phyloP scores from a whole-genome alignment of 805 yeast species.

The Nakazawaea anatomiae region DNA sequence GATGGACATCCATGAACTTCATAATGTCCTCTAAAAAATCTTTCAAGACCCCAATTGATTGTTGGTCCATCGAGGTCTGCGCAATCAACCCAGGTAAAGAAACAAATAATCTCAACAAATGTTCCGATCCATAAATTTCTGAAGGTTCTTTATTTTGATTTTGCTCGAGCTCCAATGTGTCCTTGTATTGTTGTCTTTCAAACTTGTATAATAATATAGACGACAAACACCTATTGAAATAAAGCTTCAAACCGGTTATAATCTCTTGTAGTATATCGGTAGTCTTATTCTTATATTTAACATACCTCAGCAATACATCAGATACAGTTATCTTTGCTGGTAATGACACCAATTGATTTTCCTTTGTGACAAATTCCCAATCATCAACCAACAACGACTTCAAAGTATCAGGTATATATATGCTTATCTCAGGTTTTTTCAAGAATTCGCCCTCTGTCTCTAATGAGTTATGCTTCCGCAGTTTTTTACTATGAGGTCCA shows the following conservation, averaged over 20 bases:
- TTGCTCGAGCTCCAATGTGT: slow-evolving; percentile 24
- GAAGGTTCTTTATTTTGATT: slow-evolving; percentile 25
- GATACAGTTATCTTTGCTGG: slow-evolving; percentile 56
- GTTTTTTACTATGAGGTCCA: not conserved
- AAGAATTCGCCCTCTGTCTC: slow-evolving; percentile 24
- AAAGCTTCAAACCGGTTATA: slow-evolving; percentile 59
- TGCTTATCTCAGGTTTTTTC: slow-evolving; percentile 40
- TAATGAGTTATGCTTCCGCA: slow-evolving; percentile 6
- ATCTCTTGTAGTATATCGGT: slow-evolving; percentile 58
- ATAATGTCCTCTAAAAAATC: slow-evolving; percentile 50
- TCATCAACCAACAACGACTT: slow-evolving; percentile 79
- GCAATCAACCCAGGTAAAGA: slow-evolving; percentile 80
- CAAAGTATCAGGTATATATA: slow-evolving; percentile 58
- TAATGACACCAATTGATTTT: slow-evolving; percentile 59
- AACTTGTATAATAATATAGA: slow-evolving; percentile 65
- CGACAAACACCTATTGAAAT: slow-evolving; percentile 72
- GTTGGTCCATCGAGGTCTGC: slow-evolving; percentile 76
- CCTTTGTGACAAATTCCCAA: slow-evolving; percentile 88
- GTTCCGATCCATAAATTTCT: slow-evolving; percentile 76
- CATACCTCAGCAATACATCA: slow-evolving; percentile 49
- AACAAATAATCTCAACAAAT: slow-evolving; percentile 69
- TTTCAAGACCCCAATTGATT: slow-evolving; percentile 51
- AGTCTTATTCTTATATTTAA: slow-evolving; percentile 24
- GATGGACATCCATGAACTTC: slow-evolving; percentile 42
- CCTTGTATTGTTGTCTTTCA: slow-evolving; percentile 69